A percentile compares a stretch with the other conserved stretches of the same genome.
phyloP scores from a whole-genome alignment of 108 stramenopile species.

The Nannochloropsis oceanica region DNA sequence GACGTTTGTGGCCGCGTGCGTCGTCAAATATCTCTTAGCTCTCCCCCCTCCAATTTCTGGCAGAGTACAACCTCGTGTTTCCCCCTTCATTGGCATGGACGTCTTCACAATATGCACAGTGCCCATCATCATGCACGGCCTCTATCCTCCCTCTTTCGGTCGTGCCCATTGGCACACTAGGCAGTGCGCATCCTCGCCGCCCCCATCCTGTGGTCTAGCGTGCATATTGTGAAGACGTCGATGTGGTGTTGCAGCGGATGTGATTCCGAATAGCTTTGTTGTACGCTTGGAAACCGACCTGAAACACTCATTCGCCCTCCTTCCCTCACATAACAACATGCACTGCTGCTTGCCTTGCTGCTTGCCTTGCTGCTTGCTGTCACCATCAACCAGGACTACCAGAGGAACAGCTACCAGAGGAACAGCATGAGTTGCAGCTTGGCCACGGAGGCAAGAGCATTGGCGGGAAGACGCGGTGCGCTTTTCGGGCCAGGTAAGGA shows the following conservation, averaged over 20 bases:
- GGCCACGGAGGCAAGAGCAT: neutral
- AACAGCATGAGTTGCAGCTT: neutral
- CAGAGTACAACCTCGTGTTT: no score
- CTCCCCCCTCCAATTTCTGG: no score
- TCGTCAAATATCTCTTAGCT: no score
- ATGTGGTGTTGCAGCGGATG: neutral
- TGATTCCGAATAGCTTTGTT: neutral
- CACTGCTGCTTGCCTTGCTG: no score
- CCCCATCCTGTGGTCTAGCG: neutral
- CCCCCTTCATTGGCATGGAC: no score
- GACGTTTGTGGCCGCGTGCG: no score
- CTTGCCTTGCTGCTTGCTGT: no score
- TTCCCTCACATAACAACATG: no score
- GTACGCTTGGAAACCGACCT: no score
- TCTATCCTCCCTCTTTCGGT: neutral
- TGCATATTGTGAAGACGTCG: neutral
- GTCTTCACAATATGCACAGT: no score
- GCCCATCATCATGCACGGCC: neutral
- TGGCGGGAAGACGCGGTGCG: neutral
- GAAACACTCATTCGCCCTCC: no score
- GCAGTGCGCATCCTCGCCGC: neutral
- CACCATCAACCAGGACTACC: neutral
- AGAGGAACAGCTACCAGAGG: neutral
- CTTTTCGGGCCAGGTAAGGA: neutral
- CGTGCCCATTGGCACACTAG: no score